Evolutionary conservation across 768 basidiomycete species (phyloP).

Genomic region (Hirschioporus abietinus): DNA sequence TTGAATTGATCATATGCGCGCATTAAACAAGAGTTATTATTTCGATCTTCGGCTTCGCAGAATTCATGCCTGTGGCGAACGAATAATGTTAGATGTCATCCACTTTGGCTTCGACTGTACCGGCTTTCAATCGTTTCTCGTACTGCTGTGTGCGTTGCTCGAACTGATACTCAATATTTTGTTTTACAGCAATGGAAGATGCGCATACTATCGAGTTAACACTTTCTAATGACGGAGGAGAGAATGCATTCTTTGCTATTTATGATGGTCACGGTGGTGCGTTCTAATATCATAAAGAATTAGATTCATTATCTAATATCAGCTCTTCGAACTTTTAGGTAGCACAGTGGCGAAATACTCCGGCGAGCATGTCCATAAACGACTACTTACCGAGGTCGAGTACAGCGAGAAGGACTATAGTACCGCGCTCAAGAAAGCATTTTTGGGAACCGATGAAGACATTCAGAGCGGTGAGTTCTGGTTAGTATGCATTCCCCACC

Average conservation of each 20-base stretch:
- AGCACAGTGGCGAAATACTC: constrained; percentile 82
- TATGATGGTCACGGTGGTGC: constrained; percentile 98
- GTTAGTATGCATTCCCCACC: constrained; percentile 7
- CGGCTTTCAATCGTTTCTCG: no score
- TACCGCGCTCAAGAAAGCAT: constrained; percentile 78
- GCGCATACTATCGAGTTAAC: constrained; percentile 75
- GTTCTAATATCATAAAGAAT: constrained; percentile 18
- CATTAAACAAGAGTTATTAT: background rate
- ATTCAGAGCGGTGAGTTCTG: constrained; percentile 65
- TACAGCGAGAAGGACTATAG: constrained; percentile 70
- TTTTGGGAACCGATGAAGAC: constrained; percentile 93
- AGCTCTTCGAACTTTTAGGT: constrained; percentile 38
- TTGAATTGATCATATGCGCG: background rate
- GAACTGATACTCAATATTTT: constrained; percentile 8
- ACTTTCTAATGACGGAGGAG: constrained; percentile 45
- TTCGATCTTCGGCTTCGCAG: background rate
- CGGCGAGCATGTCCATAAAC: constrained; percentile 77
- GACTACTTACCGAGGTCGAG: constrained; percentile 63
- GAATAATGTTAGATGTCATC: constrained; percentile 8
- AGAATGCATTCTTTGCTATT: constrained; percentile 87
- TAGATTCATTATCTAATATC: constrained; percentile 9
- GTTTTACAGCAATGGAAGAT: constrained; percentile 88
- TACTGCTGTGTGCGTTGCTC: no score
- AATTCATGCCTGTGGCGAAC: constrained; percentile 7
- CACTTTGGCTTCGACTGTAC: background rate